phyloP scores from a whole-genome alignment of 2,329 filamentous ascomycete genomes.

The Biscogniauxia mediterranea region DNA sequence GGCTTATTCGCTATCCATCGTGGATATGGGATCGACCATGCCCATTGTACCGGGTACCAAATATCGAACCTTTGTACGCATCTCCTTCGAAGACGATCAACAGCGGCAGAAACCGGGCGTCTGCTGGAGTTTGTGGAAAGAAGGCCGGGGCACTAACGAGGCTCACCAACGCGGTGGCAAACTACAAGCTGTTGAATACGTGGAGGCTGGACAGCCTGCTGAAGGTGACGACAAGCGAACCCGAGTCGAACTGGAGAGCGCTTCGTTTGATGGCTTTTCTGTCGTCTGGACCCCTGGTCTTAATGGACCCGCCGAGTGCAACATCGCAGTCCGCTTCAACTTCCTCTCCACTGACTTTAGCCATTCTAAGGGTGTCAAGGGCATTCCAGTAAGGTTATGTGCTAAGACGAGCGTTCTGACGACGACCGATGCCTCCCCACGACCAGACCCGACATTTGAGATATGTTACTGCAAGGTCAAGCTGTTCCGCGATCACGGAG shows the following conservation, averaged over 20 bases:
- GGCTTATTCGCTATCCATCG: slow-evolving; percentile 81
- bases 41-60: slow-evolving; percentile 59
- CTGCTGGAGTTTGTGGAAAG: slow-evolving; percentile 92
- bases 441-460: slow-evolving; percentile 56
- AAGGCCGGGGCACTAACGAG: slow-evolving; percentile 92
- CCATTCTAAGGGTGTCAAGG: slow-evolving; percentile 97
- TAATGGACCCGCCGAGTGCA: slow-evolving; percentile 71
- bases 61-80: slow-evolving; percentile 89
- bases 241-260: slow-evolving; percentile 67
- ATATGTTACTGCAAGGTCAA: slow-evolving; percentile 97
- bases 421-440: slow-evolving; percentile 47
- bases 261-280: slow-evolving; percentile 91
- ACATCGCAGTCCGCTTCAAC: slow-evolving; percentile 91
- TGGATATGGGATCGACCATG: slow-evolving; percentile 69
- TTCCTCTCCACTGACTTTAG: slow-evolving; percentile 98
- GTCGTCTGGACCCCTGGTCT: slow-evolving; percentile 80
- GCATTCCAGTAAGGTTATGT: slow-evolving; percentile 89
- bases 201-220: slow-evolving; percentile 61
- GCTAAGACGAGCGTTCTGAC: slow-evolving; percentile 77
- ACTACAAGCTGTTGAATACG: slow-evolving; percentile 91
- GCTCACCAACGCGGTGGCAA: slow-evolving; percentile 91
- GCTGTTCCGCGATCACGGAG: slow-evolving; percentile 92
- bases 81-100: slow-evolving; percentile 95
- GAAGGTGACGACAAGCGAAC: slow-evolving; percentile 66
- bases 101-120: slow-evolving; percentile 79